Conservation (phyloP, 352 stramenopile genomes). For the Pythium apleroticum region DNA sequence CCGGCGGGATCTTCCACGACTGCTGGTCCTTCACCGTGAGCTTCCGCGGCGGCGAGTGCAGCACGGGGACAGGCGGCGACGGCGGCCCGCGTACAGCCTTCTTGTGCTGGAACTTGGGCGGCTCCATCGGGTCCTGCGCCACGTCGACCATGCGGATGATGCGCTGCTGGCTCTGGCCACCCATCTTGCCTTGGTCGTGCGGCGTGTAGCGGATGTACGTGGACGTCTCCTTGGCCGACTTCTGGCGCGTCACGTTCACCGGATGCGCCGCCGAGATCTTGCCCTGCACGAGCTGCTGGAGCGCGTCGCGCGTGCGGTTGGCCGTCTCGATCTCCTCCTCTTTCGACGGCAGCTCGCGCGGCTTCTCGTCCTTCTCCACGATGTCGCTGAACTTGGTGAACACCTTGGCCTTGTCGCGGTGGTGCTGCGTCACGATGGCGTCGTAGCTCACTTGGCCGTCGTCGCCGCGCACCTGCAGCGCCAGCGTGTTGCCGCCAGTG, state of each 20-base stretch:
- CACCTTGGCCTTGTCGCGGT: constrained; percentile 93
- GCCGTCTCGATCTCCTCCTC: constrained; percentile 77
- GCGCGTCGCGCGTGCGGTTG: constrained; percentile 75
- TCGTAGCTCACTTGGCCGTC: constrained; percentile 92
- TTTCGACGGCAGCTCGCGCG: constrained; percentile 38
- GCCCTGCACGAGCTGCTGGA: constrained; percentile 88
- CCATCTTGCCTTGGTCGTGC: constrained; percentile 72
- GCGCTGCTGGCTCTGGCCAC: constrained; percentile 78
- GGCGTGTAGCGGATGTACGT: constrained; percentile 87
- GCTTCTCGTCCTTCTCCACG: constrained; percentile 87
- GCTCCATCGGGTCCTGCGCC: constrained; percentile 99
- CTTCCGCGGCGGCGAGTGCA: constrained; percentile 92
- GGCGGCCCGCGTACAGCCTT: constrained; percentile 93
- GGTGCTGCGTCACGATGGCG: constrained; percentile 96
- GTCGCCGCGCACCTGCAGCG: constrained; percentile 92
- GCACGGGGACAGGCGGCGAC: constrained; percentile 90
- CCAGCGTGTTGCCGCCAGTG: constrained; percentile 58
- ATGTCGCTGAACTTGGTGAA: constrained; percentile 94
- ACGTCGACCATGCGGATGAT: constrained; percentile 99
- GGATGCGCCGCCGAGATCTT: constrained; percentile 90
- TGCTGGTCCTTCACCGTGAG: constrained; percentile 93
- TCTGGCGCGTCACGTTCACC: constrained; percentile 84
- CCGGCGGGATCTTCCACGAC: constrained; percentile 99
- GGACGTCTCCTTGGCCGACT: constrained; percentile 83
- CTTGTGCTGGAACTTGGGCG: constrained; percentile 98